A percentile compares a stretch with the other conserved stretches of the same genome.
phyloP scores from a whole-genome alignment of 495 filamentous ascomycete genomes.

The Hyaloscypha hepaticicola region DNA sequence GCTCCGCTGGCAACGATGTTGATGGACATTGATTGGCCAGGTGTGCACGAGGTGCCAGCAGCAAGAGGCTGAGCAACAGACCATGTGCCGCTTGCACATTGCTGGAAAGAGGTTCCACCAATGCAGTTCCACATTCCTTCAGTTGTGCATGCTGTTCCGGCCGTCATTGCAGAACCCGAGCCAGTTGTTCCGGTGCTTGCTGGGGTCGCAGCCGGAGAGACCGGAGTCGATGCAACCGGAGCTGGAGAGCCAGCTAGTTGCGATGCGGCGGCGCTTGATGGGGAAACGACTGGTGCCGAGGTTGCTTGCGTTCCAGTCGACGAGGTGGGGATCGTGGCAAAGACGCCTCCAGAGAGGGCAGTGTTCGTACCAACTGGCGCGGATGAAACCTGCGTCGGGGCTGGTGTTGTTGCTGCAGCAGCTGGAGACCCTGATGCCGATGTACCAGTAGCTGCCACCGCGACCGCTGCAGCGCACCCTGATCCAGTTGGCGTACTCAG shows the following conservation, averaged over 20 bases:
- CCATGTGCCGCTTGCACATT: conserved; percentile 65
- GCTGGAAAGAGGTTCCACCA: conserved; percentile 57
- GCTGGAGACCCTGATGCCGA: not conserved
- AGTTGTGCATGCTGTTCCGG: conserved; percentile 44
- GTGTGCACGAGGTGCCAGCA: conserved; percentile 56
- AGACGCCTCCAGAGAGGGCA: conserved; percentile 28
- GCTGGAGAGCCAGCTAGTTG: conserved; percentile 3
- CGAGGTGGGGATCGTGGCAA: conserved; percentile 22
- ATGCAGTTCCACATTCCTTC: conserved; percentile 68
- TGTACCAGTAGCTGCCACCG: not conserved
- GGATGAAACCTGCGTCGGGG: conserved; percentile 26
- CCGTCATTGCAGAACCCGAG: conserved; percentile 22
- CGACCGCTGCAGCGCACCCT: not conserved
- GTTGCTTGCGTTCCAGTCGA: not conserved
- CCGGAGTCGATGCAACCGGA: conserved; percentile 13
- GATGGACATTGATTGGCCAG: conserved; percentile 50
- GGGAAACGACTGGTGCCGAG: conserved; percentile 24
- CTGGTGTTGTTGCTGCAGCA: conserved; percentile 6
- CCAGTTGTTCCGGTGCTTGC: conserved; percentile 22
- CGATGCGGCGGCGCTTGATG: conserved; percentile 14
- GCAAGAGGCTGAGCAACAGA: conserved; percentile 52
- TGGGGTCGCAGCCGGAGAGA: conserved; percentile 20
- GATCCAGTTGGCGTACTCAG: conserved; percentile 3
- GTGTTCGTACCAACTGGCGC: conserved; percentile 22
- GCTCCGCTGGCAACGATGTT: conserved; percentile 32